Percentiles rank a stretch among this genome's conserved stretches.
phyloP scores from a whole-genome alignment of 495 filamentous ascomycete genomes.

The Glonium stellatum region DNA sequence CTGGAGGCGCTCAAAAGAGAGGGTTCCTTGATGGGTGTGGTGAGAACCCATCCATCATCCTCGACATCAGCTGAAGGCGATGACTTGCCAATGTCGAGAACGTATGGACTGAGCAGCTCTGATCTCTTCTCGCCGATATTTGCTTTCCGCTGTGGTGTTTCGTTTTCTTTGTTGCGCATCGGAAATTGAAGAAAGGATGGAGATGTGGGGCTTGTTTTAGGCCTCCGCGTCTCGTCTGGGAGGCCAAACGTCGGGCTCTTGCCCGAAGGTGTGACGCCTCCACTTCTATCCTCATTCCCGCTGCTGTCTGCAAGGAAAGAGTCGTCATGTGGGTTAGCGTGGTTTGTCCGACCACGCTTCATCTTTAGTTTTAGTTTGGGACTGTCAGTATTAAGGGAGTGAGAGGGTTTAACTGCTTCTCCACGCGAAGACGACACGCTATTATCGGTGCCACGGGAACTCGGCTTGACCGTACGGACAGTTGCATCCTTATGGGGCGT shows the following conservation, averaged over 20 bases:
- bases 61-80: slow-evolving; percentile 21
- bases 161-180: slow-evolving; percentile 4
- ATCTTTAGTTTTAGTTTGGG: slow-evolving; percentile 27
- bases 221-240: slow-evolving; percentile 16
- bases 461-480: slow-evolving; percentile 44
- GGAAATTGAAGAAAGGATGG: slow-evolving; percentile 5
- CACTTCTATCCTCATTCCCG: slow-evolving; percentile 40
- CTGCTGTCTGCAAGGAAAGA: slow-evolving; percentile 47
- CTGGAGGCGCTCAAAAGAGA: slow-evolving; percentile 12
- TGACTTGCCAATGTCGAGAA: slow-evolving; percentile 1
- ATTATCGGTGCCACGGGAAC: slow-evolving; percentile 17
- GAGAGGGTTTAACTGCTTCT: slow-evolving; percentile 13
- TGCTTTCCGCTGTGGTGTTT: slow-evolving; percentile 3
- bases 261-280: slow-evolving; percentile 18
- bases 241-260: slow-evolving; percentile 9
- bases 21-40: slow-evolving; percentile 13
- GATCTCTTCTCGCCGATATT: slow-evolving; percentile 15
- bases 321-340: slow-evolving; percentile 34
- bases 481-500: slow-evolving; percentile 53
- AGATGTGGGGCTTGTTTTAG: slow-evolving; percentile 18
- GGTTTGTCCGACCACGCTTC: slow-evolving; percentile 19
- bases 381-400: slow-evolving; percentile 16
- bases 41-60: slow-evolving; percentile 33
- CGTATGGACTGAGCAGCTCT: slow-evolving; percentile 10
- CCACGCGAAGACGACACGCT: slow-evolving; percentile 20